Evolutionary conservation across 176 grass and related monocot species (phyloP).

Genomic region (Aegilops tauschii): DNA sequence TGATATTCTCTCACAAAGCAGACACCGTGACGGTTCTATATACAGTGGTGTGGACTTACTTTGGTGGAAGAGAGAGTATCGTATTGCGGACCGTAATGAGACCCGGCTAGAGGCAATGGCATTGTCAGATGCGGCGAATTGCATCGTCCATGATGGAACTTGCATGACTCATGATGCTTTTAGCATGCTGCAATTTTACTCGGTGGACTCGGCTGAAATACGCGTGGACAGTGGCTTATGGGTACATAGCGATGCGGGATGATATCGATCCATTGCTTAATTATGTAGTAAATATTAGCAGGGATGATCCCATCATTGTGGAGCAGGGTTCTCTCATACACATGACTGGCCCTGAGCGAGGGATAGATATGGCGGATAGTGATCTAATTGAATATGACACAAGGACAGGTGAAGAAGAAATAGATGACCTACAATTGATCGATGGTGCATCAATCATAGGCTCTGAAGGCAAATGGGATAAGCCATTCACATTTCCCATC

Average conservation of each 20-base stretch:
- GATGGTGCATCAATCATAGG: neutral
- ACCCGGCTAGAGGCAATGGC: neutral
- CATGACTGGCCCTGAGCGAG: constrained; percentile 6
- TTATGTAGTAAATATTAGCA: neutral
- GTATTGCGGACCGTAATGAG: neutral
- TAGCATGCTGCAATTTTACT: neutral
- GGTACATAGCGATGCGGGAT: neutral
- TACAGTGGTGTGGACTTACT: neutral
- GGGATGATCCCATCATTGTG: neutral
- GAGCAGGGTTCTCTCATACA: neutral
- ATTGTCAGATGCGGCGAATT: neutral
- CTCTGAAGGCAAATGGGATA: too few species aligned
- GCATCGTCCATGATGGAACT: neutral
- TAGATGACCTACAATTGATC: constrained; percentile 5
- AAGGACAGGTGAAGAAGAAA: neutral
- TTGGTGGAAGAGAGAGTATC: neutral
- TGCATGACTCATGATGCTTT: neutral
- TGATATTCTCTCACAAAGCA: too few species aligned
- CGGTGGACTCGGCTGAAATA: neutral
- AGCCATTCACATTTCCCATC: neutral
- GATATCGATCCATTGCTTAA: neutral
- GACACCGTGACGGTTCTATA: neutral
- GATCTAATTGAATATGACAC: constrained; percentile 17
- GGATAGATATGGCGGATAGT: neutral
- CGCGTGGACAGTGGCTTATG: neutral